Percentiles rank a stretch among this genome's conserved stretches.
Conservation (phyloP, 495 filamentous ascomycete species). For the Aspergillus nanangensis region DNA sequence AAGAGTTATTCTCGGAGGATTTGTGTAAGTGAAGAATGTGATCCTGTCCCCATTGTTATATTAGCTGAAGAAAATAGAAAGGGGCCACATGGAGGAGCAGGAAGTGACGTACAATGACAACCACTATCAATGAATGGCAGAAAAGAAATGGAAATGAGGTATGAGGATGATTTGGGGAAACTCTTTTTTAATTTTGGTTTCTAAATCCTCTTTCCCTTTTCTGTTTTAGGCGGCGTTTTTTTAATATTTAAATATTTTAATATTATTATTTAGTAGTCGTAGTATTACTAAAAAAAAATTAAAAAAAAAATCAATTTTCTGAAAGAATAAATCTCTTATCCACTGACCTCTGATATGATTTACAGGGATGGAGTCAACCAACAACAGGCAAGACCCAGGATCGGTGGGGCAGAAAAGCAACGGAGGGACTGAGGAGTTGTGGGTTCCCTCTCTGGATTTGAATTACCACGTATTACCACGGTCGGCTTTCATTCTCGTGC, state of each 20-base stretch:
- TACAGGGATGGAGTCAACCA: no score
- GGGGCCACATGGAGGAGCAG: slow-evolving; percentile 18
- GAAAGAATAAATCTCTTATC: no score
- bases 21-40: slow-evolving; percentile 18
- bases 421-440: slow-evolving; percentile 11
- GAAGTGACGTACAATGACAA: slow-evolving; percentile 15
- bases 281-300: no score
- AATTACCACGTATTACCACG: no score
- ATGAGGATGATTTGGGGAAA: slow-evolving; percentile 6
- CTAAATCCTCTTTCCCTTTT: slow-evolving; percentile 7
- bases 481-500: no score
- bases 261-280: no score
- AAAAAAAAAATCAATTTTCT: no score
- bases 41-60: slow-evolving; percentile 17
- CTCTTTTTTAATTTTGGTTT: slow-evolving; percentile 4
- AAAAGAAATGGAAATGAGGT: slow-evolving; percentile 3
- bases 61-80: slow-evolving; percentile 19
- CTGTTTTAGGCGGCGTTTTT: slow-evolving; percentile 3
- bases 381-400: slow-evolving; percentile 12
- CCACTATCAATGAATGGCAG: slow-evolving; percentile 5
- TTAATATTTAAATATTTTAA: not conserved
- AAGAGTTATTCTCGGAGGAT: slow-evolving; percentile 16
- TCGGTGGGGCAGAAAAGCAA: slow-evolving; percentile 16
- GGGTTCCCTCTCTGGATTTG: no score
- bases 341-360: slow-evolving; percentile 1